Evolutionary conservation across 331 rosid species (phyloP), one percentile per base, ranked within the genome.

Genomic region (Arachis monticola): DNA sequence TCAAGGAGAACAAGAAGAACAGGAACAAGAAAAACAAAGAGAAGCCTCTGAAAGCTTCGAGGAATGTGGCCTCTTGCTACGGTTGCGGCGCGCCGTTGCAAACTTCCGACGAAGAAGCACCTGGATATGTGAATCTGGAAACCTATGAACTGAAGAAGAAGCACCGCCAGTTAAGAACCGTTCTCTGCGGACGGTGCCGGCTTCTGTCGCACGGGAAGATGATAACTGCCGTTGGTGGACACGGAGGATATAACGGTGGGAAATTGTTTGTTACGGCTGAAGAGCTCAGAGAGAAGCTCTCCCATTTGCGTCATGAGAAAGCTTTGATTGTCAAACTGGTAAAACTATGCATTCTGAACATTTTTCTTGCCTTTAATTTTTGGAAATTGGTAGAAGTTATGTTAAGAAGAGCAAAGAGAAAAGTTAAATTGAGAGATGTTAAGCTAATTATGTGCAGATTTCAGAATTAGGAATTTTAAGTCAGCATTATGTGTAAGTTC

Each of bases 151-250:
- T 91, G 99, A 92, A 94, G 90, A 94, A 88, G 91, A 94, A 86
- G 70, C 99, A 94, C 66, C 99, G 69, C 80, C 99, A 94, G 89
- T 96, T 94, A 58, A 86, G 69, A 82, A 90, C 86, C 2, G 86
- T 92, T 83, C 84, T 94, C 5, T 94, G 99, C 60, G 75, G 97
- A 61, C 83, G 99, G 75, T 94, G 96, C 81, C 83, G 69, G 76
- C 96, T 94, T 42, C 67, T 94, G 42, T 91, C 96, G 67, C 99
- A 94, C 66, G 99, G 99, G 3, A 77, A 90, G 72, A 94, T 92
- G 97, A 88, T 92, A 80, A 91, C 99, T 52, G 96, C 97, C 5
- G 99, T 94, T 69, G 96, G 99, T 46, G 99, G 99, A 58, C 95
- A 94, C 68, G 99, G 97, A 40, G 99, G 99, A 44, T 94, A 94